Evolutionary conservation across 2,329 filamentous ascomycete species (phyloP), one percentile per base, ranked within the genome.

Genomic region (Talaromyces sp.): DNA sequence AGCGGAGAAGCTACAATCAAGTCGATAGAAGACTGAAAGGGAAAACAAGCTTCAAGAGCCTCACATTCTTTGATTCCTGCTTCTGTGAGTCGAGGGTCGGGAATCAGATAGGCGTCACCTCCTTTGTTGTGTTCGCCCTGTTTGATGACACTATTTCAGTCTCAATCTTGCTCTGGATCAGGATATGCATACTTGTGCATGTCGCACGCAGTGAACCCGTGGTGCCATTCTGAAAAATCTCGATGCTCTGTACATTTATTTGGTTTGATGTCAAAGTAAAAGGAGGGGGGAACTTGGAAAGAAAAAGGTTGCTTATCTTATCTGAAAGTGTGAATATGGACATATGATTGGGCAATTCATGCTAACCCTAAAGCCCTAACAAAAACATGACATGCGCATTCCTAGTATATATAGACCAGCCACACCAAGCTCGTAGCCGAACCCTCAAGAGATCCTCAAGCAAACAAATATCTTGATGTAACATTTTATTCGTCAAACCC

Each of bases 401-500:
- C 49, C 3, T 39, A 37, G 31, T 22, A 31, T 39, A 58, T 58
- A 43, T 43, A 22, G 22, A 41, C 35, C 19, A 25, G 45, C 41
- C 22, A 49, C 13, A 27, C 22, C 11, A 49, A 49, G 6, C 45
- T 49, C 45, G 8, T 45, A 8, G 17, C 6, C 1, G 9, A 11
- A 22, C 4, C n/a, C 9, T 47, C n/a, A 22, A 11, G 43, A n/a
- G 19, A 35, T 17, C 4, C 25, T 8, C 3, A 17, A 37, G 3
- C 35, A 11, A 10, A 10, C 35, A 54, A 6, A 33, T 4, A 54
- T 54, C 33, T 35, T 13, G 4, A 57, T 35, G 22, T 3, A 39
- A 31, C 27, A 31, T 31, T 31, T n/a, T 19, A 19, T 10, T 10
- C 17, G 66, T 73, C 68, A 78, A 59, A 77, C 72, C 61, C 77